A percentile compares a stretch with the other conserved stretches of the same genome.
phyloP scores from a whole-genome alignment of 1,139 yeast genomes.

The Scheffersomyces insectosa region DNA sequence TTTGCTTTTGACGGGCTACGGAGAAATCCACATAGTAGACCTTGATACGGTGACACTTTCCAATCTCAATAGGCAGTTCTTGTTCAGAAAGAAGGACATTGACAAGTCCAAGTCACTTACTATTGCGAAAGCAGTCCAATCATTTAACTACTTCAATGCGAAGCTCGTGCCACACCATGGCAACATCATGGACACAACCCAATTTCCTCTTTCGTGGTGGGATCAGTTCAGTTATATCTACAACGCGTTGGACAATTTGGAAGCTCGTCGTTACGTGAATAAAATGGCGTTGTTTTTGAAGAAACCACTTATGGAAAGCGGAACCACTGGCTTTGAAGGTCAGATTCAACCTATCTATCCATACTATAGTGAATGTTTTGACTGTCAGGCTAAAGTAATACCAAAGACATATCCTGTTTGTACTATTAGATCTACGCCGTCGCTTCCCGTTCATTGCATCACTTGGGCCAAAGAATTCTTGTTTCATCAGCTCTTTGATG shows the following conservation, averaged over 20 bases:
- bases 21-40: slow-evolving; percentile 90
- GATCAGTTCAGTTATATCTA: slow-evolving; percentile 71
- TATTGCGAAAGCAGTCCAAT: slow-evolving; percentile 77
- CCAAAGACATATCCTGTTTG: slow-evolving; percentile 95
- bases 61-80: slow-evolving; percentile 89
- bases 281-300: slow-evolving; percentile 71
- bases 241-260: slow-evolving; percentile 92
- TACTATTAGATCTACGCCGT: slow-evolving; percentile 94
- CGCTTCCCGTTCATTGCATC: slow-evolving; percentile 92
- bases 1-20: slow-evolving; percentile 77
- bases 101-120: slow-evolving; percentile 82
- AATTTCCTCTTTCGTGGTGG: slow-evolving; percentile 83
- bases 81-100: slow-evolving; percentile 84
- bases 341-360: slow-evolving; percentile 92
- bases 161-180: slow-evolving; percentile 81
- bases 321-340: slow-evolving; percentile 93
- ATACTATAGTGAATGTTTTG: slow-evolving; percentile 85
- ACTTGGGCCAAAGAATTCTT: slow-evolving; percentile 97
- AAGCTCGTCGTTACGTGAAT: slow-evolving; percentile 90
- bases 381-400: slow-evolving; percentile 81
- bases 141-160: slow-evolving; percentile 70
- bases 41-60: slow-evolving; percentile 91
- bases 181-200: slow-evolving; percentile 75
- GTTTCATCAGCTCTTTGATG: slow-evolving; percentile 78
- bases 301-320: slow-evolving; percentile 86